Evolutionary conservation across 495 filamentous ascomycete genomes (phyloP), one percentile per base, ranked within the genome.

Genomic region (Amphirosellinia nigrospora): DNA sequence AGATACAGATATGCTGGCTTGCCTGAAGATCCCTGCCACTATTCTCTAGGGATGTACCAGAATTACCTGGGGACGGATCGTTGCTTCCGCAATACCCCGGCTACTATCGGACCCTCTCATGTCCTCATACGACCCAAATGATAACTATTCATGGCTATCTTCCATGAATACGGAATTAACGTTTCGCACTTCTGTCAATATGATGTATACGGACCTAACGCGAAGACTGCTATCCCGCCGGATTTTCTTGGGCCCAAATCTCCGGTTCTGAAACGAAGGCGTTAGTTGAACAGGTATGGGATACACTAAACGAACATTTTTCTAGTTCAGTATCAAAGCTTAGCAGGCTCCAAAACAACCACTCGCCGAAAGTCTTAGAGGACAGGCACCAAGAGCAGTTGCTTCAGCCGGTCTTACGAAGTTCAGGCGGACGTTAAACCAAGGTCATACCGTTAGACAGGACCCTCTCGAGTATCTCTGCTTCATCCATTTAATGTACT

Each of bases 401-500:
- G 81, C 82, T 4, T 70, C 72, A 0, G 71, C 60, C 3, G 84
- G 84, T 28, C 74, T 86, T 13, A 71, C 74, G 16, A 76, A 78
- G 32, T 71, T 86, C 1, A 74, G 71, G 10, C 69, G 23, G 3
- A 67, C 81, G n/a, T 68, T 85, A 8, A 62, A 77, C 28, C 70
- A 84, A 3, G 56, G 77, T 39, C 79, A 80, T 32, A 62, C 72
- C 11, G 68, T 74, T 4, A 72, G 77, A 1, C 69, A 73, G 0
- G 79, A 80, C 0, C 77, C 83, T 9, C 67, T 78, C 64, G 77
- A 82, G 23, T 77, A 74, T 5, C 66, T 85, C 10, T 86, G 82
- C 72, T 79, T 85, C 68, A 69, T 83, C 26, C 82, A 84, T 61
- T 64, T 86, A 19, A 75, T 83, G 36, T 84, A 82, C 60, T 79